Base-by-base conservation (phyloP, 192 early-diverging fungal species). In the Coemansia sp. region DNA sequence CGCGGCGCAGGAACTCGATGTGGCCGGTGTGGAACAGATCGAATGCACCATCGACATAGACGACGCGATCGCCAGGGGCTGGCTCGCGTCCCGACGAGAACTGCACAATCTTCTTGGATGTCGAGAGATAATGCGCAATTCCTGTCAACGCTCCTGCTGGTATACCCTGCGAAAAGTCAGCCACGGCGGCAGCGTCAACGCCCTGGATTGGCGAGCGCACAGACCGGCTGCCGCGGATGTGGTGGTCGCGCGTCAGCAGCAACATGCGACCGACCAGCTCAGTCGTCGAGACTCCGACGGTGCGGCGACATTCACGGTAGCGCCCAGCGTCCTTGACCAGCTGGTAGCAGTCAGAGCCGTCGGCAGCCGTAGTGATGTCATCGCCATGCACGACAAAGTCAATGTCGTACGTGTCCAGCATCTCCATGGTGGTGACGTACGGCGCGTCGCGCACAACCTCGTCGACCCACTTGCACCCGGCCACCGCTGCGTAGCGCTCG, bases 341-440 rank as follows among this genome's bases (percentile, higher is more conserved):
- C 82, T 91, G 89, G 77, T 98, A 98, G 83, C 96, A 98, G 76
- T 98, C 96, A 20, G 91, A 91, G 12, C 96, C 96, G 69, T 98
- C 96, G 26, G 94, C 92, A 63, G 91, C 82, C 8, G 96, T 98
- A 34, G 96, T 98, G 60, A 96, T 95, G 78, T 98, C 96, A 72
- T 98, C 96, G 31, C 96, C 96, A 55, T 98, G 96, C 15, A 96
- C 94, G 62, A 93, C 94, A 80, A 92, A 94, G 78, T 96, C 96
- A 62, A 92, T 91, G 68, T 94, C 65, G 85, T 94, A 92, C 59
- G 87, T 70, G 73, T 94, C 89, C 74, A 98, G 82, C 19, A 85
- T 71, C 76, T 95, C 94, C 53, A 98, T 73, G 12, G 87, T 86
- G 49, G 96, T 98, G 59, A 89, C 82, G 71, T 98, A 98, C 12